These are phyloP conservation scores for Rhodosporidiobolus sp. DNA, from an alignment of 768 basidiomycete genomes.

Conservation along the genomic window DNA sequence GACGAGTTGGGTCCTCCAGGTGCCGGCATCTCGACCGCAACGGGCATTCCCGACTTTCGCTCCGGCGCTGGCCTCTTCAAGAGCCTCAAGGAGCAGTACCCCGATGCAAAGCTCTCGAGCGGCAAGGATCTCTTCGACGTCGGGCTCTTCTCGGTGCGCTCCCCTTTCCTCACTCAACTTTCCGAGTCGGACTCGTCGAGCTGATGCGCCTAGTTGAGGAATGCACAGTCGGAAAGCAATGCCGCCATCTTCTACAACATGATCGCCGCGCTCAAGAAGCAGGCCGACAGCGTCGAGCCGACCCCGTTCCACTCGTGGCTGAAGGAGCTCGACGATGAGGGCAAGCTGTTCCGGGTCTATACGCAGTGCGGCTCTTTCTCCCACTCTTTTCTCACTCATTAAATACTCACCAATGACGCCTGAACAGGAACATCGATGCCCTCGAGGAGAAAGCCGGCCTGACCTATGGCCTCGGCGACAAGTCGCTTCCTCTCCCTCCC, in stretches of 20 bases:
- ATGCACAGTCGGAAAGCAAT: conserved; percentile 63
- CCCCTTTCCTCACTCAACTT: neutral
- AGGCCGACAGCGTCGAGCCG: conserved; percentile 69
- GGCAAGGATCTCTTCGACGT: conserved; percentile 89
- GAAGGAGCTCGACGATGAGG: conserved; percentile 68
- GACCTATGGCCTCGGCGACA: conserved; percentile 73
- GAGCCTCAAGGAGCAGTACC: conserved; percentile 71
- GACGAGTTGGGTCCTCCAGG: conserved; percentile 50
- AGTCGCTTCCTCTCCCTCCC: conserved; percentile 7
- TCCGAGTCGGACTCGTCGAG: no score
- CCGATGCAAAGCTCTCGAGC: conserved; percentile 64
- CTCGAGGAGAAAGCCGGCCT: conserved; percentile 83
- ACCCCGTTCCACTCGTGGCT: conserved; percentile 77
- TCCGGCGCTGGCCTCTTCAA: conserved; percentile 77
- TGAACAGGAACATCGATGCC: conserved; percentile 69
- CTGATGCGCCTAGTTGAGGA: neutral
- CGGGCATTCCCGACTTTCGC: conserved; percentile 86
- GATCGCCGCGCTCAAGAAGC: conserved; percentile 75
- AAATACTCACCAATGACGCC: neutral
- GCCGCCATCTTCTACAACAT: conserved; percentile 80
- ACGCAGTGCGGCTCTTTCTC: conserved; percentile 58
- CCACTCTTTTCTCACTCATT: neutral
- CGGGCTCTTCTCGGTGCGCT: conserved; percentile 72
- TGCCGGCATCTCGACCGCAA: conserved; percentile 81
- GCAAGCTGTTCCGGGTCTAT: conserved; percentile 76